These are phyloP conservation scores for Corchorus olitorius DNA, from an alignment of 345 rosid species.

Conservation along the genomic window DNA sequence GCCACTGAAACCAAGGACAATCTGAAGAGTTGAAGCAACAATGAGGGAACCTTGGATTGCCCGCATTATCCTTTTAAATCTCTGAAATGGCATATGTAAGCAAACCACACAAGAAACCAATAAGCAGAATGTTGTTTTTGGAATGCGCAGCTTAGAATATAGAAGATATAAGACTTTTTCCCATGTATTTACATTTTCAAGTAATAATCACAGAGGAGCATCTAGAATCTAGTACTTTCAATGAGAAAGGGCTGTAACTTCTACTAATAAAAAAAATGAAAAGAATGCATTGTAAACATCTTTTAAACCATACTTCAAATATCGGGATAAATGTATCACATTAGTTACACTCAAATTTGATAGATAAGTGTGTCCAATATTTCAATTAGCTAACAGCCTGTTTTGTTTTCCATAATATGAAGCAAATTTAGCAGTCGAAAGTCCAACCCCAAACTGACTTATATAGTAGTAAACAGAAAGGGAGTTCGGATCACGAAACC, in stretches of 20 bases:
- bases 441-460: conserved; percentile 11
- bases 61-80: conserved; percentile 80
- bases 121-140: background rate
- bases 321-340: background rate
- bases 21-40: conserved; percentile 93
- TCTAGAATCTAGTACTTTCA: background rate
- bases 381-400: background rate
- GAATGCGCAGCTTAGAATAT: background rate
- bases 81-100: conserved; percentile 43
- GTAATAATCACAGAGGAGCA: background rate
- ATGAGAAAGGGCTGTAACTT: conserved; percentile 5
- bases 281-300: conserved; percentile 4
- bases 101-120: conserved; percentile 10
- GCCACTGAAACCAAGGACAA: conserved; percentile 96
- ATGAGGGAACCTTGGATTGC: conserved; percentile 95
- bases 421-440: background rate
- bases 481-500: conserved; percentile 45
- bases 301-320: background rate
- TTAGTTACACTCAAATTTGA: background rate
- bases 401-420: background rate
- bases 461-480: background rate
- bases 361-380: background rate
- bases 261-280: background rate
- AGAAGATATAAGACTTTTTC: background rate
- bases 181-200: background rate